A percentile compares a stretch with the other conserved stretches of the same genome.
These are phyloP conservation scores for Dothistroma pini DNA, from an alignment of 2,329 filamentous ascomycete genomes.

Conservation along the genomic window DNA sequence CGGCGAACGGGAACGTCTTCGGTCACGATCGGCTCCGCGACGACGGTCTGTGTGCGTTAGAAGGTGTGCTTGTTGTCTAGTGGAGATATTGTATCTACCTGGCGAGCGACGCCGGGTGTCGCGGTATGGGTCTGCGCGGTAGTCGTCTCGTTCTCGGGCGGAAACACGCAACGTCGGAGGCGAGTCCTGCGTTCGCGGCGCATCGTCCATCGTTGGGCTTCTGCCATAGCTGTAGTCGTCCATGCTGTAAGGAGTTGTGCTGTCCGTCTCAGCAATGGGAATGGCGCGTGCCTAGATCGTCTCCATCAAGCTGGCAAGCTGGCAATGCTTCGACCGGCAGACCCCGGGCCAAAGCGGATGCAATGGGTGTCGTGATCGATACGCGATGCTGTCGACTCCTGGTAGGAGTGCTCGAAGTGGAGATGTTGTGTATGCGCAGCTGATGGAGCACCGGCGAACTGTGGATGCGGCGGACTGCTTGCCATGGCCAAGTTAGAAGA, in stretches of 20 bases:
- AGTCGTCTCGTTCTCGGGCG: constrained; percentile 26
- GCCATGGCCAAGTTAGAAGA: constrained; percentile 29
- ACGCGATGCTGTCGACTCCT: background rate
- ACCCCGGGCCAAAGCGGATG: background rate
- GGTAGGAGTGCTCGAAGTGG: background rate
- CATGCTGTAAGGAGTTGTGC: constrained; percentile 11
- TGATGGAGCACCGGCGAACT: constrained; percentile 1
- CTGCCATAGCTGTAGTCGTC: constrained; percentile 22
- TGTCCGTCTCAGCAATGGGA: background rate
- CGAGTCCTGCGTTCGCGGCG: constrained; percentile 9
- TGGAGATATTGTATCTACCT: constrained; percentile 17
- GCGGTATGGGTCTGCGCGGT: constrained; percentile 29
- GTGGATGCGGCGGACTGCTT: constrained; percentile 25
- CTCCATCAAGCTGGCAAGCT: constrained; percentile 21
- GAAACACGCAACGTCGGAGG: constrained; percentile 15
- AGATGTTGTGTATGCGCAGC: background rate
- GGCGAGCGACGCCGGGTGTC: constrained; percentile 30
- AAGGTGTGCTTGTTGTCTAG: background rate
- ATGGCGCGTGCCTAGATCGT: constrained; percentile 8
- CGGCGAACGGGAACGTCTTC: constrained; percentile 72
- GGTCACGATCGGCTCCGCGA: constrained; percentile 41
- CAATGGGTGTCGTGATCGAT: background rate
- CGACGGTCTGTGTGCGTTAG: constrained; percentile 31
- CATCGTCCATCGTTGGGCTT: constrained; percentile 5
- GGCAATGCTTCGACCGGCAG: background rate